Conservation (phyloP, 305 asterid genomes). For the Solanum hybrid region DNA sequence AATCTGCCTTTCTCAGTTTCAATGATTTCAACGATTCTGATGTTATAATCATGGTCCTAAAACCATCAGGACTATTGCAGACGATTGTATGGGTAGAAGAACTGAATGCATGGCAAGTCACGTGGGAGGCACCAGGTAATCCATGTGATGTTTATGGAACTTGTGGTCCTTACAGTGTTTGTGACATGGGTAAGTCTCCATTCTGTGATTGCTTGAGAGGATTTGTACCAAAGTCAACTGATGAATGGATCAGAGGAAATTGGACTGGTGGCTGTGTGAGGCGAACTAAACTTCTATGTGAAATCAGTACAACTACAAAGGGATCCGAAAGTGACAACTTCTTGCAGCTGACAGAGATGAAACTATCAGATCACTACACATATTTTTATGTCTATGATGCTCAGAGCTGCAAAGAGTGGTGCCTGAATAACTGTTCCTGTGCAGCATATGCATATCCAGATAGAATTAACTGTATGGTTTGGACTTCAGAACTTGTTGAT, state of each 20-base stretch:
- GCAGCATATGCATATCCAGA: conserved; percentile 14
- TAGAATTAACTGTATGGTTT: conserved; percentile 12
- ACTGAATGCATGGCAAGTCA: not conserved
- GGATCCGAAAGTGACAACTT: not conserved
- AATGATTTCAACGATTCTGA: not conserved
- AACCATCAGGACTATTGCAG: not conserved
- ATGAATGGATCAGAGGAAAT: not conserved
- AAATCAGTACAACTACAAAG: not conserved
- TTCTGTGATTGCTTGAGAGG: not conserved
- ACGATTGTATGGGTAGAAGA: not conserved
- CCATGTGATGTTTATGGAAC: not conserved
- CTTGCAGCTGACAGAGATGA: conserved; percentile 11
- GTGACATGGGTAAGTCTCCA: not conserved
- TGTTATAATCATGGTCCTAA: not conserved
- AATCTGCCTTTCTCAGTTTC: not conserved
- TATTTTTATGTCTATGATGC: not conserved
- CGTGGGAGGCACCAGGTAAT: not conserved
- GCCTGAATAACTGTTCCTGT: conserved; percentile 18
- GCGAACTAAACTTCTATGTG: not conserved
- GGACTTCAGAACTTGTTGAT: conserved; percentile 12
- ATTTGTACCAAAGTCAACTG: not conserved
- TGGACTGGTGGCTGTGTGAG: not conserved
- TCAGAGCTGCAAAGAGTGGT: conserved; percentile 5
- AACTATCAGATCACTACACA: conserved; percentile 9
- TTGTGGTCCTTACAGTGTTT: not conserved